These are phyloP conservation scores for Pleurotus ostreatus DNA, from an alignment of 768 basidiomycete species.

Conservation along the genomic window DNA sequence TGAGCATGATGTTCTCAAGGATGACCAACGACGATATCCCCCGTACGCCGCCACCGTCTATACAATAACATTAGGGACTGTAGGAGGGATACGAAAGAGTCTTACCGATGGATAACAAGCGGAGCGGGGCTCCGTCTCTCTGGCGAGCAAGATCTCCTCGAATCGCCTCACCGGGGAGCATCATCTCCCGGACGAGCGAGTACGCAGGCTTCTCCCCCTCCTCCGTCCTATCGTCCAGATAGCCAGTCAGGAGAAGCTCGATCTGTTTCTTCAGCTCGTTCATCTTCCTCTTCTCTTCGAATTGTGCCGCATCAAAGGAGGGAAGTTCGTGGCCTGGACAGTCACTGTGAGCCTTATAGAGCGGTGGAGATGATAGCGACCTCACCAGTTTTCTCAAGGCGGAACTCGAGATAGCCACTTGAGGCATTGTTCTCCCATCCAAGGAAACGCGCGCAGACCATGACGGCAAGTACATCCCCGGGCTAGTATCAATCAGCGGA, in stretches of 20 bases:
- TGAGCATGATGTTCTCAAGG: constrained; percentile 1
- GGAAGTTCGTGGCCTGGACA: neutral
- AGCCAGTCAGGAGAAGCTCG: neutral
- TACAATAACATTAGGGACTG: too few relatives aligned
- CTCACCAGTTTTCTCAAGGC: constrained; percentile 21
- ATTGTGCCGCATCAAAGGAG: neutral
- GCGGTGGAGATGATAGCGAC: too few relatives aligned
- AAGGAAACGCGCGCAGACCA: constrained; percentile 24
- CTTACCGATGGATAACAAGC: neutral
- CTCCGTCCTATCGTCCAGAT: neutral
- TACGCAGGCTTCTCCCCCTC: neutral
- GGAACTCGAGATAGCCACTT: constrained; percentile 22
- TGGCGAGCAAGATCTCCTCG: neutral
- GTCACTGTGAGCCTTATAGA: too few relatives aligned
- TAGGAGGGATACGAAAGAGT: neutral
- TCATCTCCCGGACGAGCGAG: neutral
- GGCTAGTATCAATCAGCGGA: constrained; percentile 11
- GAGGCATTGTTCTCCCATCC: constrained; percentile 25
- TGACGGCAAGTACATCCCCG: constrained; percentile 26
- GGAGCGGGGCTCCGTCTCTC: neutral
- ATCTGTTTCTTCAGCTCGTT: neutral
- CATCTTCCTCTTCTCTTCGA: neutral
- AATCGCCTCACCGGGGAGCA: neutral
- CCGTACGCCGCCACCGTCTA: constrained; percentile 5
- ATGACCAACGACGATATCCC: constrained; percentile 2